Percentiles rank a stretch among this genome's conserved stretches.
These are phyloP conservation scores for Rosa hybrid DNA, from an alignment of 331 rosid genomes.

Conservation along the genomic window DNA sequence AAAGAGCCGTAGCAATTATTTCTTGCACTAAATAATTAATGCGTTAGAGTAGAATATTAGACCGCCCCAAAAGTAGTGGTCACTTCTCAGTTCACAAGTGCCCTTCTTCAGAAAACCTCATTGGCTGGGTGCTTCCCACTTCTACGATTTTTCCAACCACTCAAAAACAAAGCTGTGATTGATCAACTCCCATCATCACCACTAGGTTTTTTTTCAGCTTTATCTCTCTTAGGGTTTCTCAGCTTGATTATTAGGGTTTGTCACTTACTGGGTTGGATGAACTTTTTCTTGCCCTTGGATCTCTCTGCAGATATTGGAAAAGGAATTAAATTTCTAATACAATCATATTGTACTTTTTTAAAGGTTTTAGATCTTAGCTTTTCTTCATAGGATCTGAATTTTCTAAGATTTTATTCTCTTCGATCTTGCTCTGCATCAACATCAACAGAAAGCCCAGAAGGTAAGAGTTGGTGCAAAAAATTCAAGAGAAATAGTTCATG, in stretches of 20 bases:
- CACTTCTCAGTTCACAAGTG: conserved; percentile 20
- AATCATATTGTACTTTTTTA: not conserved
- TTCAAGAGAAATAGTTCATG: not conserved
- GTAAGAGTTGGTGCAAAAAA: not conserved
- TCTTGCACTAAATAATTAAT: conserved; percentile 21
- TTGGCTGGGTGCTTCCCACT: conserved; percentile 26
- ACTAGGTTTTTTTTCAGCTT: conserved; percentile 15
- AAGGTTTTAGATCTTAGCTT: conserved; percentile 5
- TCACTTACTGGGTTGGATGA: conserved; percentile 1
- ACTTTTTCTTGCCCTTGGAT: not conserved
- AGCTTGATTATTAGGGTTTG: conserved; percentile 15
- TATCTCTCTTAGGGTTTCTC: conserved; percentile 11
- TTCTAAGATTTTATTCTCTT: not conserved
- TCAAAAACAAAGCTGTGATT: conserved; percentile 15
- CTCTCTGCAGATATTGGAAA: conserved; percentile 1
- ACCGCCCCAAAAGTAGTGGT: conserved; percentile 19
- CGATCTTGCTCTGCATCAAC: conserved; percentile 15
- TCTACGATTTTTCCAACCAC: conserved; percentile 30
- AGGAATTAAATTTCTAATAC: not conserved
- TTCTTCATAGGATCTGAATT: not conserved
- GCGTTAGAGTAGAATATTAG: not conserved
- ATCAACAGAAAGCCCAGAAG: conserved; percentile 5
- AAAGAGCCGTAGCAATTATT: conserved; percentile 15
- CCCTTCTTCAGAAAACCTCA: conserved; percentile 13
- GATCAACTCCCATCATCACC: not conserved